phyloP scores from a whole-genome alignment of 2,329 filamentous ascomycete species.

The Bertia moriformis region DNA sequence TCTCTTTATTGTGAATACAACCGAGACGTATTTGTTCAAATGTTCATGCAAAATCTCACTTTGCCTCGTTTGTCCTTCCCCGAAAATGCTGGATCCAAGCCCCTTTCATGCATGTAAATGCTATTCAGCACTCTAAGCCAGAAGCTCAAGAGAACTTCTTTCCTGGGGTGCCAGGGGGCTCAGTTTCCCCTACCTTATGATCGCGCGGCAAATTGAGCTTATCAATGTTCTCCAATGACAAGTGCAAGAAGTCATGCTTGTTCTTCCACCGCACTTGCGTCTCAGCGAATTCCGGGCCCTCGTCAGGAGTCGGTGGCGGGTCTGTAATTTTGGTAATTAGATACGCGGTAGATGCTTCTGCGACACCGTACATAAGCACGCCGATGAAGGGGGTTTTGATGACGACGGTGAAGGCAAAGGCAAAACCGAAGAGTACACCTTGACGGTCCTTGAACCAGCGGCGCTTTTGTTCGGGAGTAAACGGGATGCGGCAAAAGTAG shows the following conservation, averaged over 20 bases:
- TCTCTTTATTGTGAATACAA: no score
- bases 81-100: no score
- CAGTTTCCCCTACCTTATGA: neutral
- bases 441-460: constrained; percentile 84
- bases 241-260: constrained; percentile 74
- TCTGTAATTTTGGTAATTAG: constrained; percentile 92
- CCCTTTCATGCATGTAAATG: no score
- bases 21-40: no score
- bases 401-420: constrained; percentile 75
- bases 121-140: no score
- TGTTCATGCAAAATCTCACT: no score
- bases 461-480: constrained; percentile 67
- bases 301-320: constrained; percentile 49
- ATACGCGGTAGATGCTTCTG: constrained; percentile 88
- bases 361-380: constrained; percentile 89
- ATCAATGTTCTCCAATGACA: constrained; percentile 66
- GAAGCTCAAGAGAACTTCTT: neutral
- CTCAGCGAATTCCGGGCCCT: constrained; percentile 47
- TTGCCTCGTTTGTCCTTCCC: no score
- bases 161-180: neutral
- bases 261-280: constrained; percentile 77
- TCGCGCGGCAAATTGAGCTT: neutral
- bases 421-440: constrained; percentile 86
- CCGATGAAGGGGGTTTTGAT: constrained; percentile 74
- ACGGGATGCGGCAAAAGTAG: constrained; percentile 75